Conservation (phyloP, 257 asterid genomes). For the Solanum bulbocastanum region DNA sequence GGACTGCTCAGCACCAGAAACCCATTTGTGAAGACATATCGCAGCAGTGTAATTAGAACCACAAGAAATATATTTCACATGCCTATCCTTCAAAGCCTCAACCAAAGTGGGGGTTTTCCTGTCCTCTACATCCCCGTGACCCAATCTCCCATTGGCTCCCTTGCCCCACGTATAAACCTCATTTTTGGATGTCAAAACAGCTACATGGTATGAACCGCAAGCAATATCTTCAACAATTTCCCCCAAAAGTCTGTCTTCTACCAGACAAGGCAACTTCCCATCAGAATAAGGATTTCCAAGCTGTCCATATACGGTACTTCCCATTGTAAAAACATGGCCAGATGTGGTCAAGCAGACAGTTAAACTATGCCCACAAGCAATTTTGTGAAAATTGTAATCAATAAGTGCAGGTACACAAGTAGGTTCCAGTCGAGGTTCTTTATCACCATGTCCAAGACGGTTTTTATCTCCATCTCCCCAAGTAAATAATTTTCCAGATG, state of each 20-base stretch:
- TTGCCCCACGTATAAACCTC: constrained; percentile 96
- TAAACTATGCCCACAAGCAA: constrained; percentile 87
- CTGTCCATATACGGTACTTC: constrained; percentile 86
- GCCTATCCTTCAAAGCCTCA: constrained; percentile 75
- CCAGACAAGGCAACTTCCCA: constrained; percentile 69
- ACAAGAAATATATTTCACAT: constrained; percentile 76
- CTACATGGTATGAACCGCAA: constrained; percentile 83
- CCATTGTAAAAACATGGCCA: constrained; percentile 80
- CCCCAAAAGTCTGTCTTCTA: constrained; percentile 57
- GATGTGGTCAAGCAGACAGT: constrained; percentile 73
- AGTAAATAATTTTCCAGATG: constrained; percentile 85
- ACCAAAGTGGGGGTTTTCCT: constrained; percentile 65
- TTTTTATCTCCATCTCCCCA: constrained; percentile 98
- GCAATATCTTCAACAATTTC: constrained; percentile 70
- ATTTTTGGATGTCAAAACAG: constrained; percentile 65
- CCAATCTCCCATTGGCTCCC: constrained; percentile 92
- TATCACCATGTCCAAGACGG: constrained; percentile 94
- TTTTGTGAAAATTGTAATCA: constrained; percentile 69
- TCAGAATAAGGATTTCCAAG: constrained; percentile 79
- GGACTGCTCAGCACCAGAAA: constrained; percentile 86
- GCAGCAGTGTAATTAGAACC: constrained; percentile 88
- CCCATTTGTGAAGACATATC: constrained; percentile 85
- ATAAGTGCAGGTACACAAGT: constrained; percentile 89
- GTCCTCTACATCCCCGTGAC: constrained; percentile 92
- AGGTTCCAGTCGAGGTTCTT: constrained; percentile 77